These are phyloP conservation scores for Cyberlindnera sargentensis DNA, from an alignment of 805 yeast genomes.

Conservation along the genomic window DNA sequence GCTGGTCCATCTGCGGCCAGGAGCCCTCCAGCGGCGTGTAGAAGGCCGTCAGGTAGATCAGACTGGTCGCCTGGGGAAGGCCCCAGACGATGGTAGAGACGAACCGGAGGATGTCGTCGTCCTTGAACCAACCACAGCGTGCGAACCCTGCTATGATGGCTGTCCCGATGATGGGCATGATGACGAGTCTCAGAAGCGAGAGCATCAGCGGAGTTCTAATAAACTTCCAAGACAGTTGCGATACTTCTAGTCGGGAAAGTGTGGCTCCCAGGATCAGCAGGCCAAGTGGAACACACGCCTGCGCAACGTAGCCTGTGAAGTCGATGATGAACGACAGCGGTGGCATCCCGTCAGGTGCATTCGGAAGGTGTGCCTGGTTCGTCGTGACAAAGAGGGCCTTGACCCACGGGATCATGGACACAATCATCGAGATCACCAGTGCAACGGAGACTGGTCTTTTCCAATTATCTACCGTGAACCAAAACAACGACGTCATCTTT, in stretches of 20 bases:
- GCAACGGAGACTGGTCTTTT: constrained; percentile 69
- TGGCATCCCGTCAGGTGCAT: constrained; percentile 85
- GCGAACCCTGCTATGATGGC: constrained; percentile 55
- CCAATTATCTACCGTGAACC: constrained; percentile 43
- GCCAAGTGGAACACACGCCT: constrained; percentile 89
- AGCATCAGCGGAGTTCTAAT: constrained; percentile 47
- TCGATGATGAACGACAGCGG: constrained; percentile 86
- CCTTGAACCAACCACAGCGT: constrained; percentile 57
- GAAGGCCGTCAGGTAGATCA: constrained; percentile 83
- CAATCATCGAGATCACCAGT: constrained; percentile 52
- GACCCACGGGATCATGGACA: constrained; percentile 86
- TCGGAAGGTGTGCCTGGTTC: constrained; percentile 36
- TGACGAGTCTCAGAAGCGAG: constrained; percentile 50
- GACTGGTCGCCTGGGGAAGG: constrained; percentile 83
- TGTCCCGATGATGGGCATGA: constrained; percentile 78
- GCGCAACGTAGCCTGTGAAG: constrained; percentile 68
- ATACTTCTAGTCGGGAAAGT: constrained; percentile 64
- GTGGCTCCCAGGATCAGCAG: constrained; percentile 82
- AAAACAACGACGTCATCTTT: constrained; percentile 8
- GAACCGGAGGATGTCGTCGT: constrained; percentile 54
- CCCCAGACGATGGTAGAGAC: constrained; percentile 73
- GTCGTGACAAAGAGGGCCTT: constrained; percentile 62
- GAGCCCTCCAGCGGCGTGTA: constrained; percentile 48
- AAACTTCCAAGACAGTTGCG: constrained; percentile 33
- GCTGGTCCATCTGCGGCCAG: constrained; percentile 16